Evolutionary conservation across 495 filamentous ascomycete species (phyloP), one percentile per base, ranked within the genome.

Genomic region (Pseudevernia furfuracea): DNA sequence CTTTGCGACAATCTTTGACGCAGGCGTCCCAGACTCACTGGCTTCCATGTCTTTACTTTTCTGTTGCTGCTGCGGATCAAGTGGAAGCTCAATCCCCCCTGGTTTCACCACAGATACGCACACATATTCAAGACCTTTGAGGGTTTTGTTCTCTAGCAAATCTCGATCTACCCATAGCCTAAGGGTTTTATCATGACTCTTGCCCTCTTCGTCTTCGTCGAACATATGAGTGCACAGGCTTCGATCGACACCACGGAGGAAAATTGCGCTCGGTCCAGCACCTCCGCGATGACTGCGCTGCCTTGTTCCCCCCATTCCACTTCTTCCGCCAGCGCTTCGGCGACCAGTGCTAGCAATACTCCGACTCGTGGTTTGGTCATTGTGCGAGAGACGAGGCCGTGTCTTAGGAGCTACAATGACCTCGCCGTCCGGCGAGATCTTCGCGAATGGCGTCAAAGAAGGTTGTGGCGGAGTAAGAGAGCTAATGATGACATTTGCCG

Each of bases 361-460:
- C 68, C 84, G 82, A 72, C 77, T 90, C 59, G 86, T 83, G 23
- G 76, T 78, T 19, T 74, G 74, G 46, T 80, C 76, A 34, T 82
- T 82, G 58, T 84, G 82, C 46, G 75, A 75, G 38, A 78, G 76
- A 59, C 83, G 83, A 37, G 84, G 79, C n/a, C 88, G 82, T 23
- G 81, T 86, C 74, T 98, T 98, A 1, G 94, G 94, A 6, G 94
- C 93, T 32, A 98, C 95, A 64, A 96, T 92, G 58, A 97, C 91
- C 75, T 98, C 94, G 28, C 91, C 93, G 72, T 97, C 91, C 0
- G 92, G 88, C 0, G 89, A 86, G 63, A 98, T 89, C 75, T 96
- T 97, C 36, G 91, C 92, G 72, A 96, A 96, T 4, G 89, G 82
- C 10, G 86, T 84, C 28, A 85, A 82, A 4, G 82, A 79, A 39